These are phyloP conservation scores for Chalaropsis ovoidea DNA, from an alignment of 2,329 filamentous ascomycete genomes.

Conservation along the genomic window DNA sequence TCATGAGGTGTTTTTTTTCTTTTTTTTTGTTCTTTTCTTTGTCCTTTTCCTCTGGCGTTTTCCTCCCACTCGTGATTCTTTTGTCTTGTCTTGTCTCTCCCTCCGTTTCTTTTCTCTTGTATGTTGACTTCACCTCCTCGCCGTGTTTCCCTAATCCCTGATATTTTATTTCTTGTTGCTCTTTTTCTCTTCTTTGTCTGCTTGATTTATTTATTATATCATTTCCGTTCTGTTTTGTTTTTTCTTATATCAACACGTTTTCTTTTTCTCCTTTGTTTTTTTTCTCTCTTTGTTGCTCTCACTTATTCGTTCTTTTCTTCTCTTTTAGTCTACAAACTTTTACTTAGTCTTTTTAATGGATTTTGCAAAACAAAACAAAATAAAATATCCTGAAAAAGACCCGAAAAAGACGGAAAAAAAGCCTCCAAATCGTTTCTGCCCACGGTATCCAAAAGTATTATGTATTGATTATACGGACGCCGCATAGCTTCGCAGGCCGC, in stretches of 20 bases:
- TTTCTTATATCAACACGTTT: slow-evolving; percentile 14
- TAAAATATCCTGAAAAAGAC: background rate
- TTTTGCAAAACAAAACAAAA: background rate
- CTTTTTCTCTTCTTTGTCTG: background rate
- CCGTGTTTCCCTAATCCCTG: background rate
- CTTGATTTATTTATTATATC: slow-evolving; percentile 10
- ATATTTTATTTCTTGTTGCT: background rate
- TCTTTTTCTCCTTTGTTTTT: slow-evolving; percentile 3
- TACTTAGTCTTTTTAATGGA: slow-evolving; percentile 16
- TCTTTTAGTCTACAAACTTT: slow-evolving; percentile 7
- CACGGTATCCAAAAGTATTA: background rate
- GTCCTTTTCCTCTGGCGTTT: slow-evolving; percentile 17
- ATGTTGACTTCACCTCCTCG: too few relatives aligned
- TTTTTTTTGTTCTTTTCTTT: slow-evolving; percentile 26
- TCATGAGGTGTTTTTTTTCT: slow-evolving; percentile 15
- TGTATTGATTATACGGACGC: background rate
- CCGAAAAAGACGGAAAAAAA: too few relatives aligned
- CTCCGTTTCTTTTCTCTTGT: background rate
- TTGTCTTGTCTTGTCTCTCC: slow-evolving; percentile 6
- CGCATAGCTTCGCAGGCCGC: background rate
- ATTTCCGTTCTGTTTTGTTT: slow-evolving; percentile 15
- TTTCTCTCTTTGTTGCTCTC: slow-evolving; percentile 2
- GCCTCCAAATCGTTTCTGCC: too few relatives aligned
- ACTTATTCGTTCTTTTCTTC: slow-evolving; percentile 14
- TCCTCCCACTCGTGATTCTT: slow-evolving; percentile 11